Conservation (phyloP, 2,329 filamentous ascomycete species). For the Paecilomyces variotii region DNA sequence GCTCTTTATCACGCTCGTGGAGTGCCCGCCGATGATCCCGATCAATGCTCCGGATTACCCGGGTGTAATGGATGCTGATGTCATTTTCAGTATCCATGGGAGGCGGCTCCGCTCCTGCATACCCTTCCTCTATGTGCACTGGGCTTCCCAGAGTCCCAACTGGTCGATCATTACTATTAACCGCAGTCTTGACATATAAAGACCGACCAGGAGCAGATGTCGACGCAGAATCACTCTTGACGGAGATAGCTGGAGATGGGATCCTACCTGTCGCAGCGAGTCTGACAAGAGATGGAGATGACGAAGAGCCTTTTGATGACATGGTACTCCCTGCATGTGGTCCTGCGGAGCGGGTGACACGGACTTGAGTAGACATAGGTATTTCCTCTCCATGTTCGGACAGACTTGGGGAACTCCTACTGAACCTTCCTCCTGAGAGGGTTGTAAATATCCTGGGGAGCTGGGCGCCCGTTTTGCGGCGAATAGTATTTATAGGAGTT, state of each 20-base stretch:
- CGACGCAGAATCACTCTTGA: background rate
- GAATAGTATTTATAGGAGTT: slow-evolving; percentile 3
- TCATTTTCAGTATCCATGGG: slow-evolving; percentile 23
- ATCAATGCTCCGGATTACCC: slow-evolving; percentile 23
- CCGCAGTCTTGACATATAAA: background rate
- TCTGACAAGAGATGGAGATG: background rate
- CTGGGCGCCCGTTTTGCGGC: slow-evolving; percentile 12
- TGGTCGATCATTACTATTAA: background rate
- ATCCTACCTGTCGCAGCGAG: slow-evolving; percentile 6
- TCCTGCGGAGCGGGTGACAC: slow-evolving; percentile 8
- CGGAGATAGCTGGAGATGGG: slow-evolving; percentile 4
- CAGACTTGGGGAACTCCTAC: background rate
- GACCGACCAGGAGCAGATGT: background rate
- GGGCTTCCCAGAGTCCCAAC: slow-evolving; percentile 8
- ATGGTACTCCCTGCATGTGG: slow-evolving; percentile 4
- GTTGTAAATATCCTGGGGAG: slow-evolving; percentile 14
- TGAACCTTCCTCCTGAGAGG: background rate
- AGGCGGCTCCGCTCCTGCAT: slow-evolving; percentile 11
- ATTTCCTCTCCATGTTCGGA: background rate
- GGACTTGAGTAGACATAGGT: background rate
- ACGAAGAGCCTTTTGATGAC: background rate
- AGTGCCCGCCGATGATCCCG: slow-evolving; percentile 19
- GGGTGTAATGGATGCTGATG: slow-evolving; percentile 19
- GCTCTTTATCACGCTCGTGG: slow-evolving; percentile 19
- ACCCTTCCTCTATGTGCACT: slow-evolving; percentile 8